Conservation (phyloP, 108 stramenopile genomes). For the Fragilaria crotonensis region DNA sequence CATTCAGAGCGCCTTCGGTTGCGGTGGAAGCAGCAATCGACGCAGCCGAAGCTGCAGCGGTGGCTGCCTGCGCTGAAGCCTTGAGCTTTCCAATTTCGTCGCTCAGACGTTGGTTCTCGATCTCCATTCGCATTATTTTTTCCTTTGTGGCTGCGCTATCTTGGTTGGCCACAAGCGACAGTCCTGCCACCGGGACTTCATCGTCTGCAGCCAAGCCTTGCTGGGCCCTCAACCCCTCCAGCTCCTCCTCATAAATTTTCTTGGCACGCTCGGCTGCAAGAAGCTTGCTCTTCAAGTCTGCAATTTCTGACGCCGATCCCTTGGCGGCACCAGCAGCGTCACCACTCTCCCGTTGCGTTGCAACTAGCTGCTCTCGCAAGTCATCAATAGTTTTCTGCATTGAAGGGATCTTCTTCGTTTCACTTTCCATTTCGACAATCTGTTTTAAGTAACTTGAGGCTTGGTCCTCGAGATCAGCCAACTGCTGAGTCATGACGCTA, state of each 20-base stretch:
- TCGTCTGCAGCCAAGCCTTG: constrained; percentile 20
- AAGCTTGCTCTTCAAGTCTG: constrained; percentile 51
- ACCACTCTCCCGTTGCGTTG: constrained; percentile 31
- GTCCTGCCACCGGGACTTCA: constrained; percentile 3
- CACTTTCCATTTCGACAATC: constrained; percentile 75
- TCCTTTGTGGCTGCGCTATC: constrained; percentile 36
- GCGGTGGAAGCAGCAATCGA: constrained; percentile 15
- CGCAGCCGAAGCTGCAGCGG: constrained; percentile 16
- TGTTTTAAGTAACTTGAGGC: constrained; percentile 66
- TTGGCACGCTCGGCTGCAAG: constrained; percentile 61
- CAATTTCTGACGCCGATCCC: constrained; percentile 46
- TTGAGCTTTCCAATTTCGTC: constrained; percentile 50
- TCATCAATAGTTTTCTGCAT: constrained; percentile 56
- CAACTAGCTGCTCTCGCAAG: constrained; percentile 31
- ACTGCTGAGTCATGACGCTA: constrained; percentile 69
- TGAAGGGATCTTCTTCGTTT: constrained; percentile 58
- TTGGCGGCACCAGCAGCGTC: constrained; percentile 33
- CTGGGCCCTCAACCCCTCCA: constrained; percentile 65
- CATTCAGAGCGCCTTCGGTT: constrained; percentile 5
- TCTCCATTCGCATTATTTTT: constrained; percentile 62
- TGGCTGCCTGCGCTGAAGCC: constrained; percentile 10
- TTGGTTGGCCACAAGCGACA: constrained; percentile 19
- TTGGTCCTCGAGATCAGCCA: constrained; percentile 75
- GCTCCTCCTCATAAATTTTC: constrained; percentile 73
- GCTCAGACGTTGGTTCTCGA: constrained; percentile 65